Base-by-base conservation (phyloP, 78 protist genomes). In the slime mould (Dictyostelium discoideum) region DNA sequence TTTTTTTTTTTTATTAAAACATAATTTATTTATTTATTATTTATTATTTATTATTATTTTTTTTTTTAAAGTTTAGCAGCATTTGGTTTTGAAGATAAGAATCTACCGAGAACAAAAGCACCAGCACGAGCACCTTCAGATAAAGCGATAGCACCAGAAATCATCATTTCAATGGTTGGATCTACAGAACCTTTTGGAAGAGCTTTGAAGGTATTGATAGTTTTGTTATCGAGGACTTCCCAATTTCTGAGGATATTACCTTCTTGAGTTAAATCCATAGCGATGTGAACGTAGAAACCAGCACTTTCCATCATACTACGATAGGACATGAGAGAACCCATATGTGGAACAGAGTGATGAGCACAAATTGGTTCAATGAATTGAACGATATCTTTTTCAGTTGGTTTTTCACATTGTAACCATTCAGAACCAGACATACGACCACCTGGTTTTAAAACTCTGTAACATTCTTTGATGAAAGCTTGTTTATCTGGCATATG, bases 281-380 rank as follows among this genome's bases (percentile, higher is more conserved):
- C 94, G 20, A 88, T 88, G 86, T 88, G 94, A 3, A 88, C 94
- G 82, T 88, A 80, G 86, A 88, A 80, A 81, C 94, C 94, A 26
- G 94, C 85, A 46, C 69, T 42, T 78, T 88, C 94, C 94, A 88
- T 88, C 87, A 80, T 80, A 0, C 18, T n/a, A 80, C 94, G 86
- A 86, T 88, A 88, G 1, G 86, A 54, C 40, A 65, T 37, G 84
- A 88, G 72, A 39, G 94, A 88, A 46, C 87, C 86, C 94, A 88
- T 80, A 44, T 88, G 94, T 88, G 94, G 94, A 18, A 78, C 85
- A 65, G 94, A 57, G 86, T 88, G 94, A 81, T 88, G 94, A 10
- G 94, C 94, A 29, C 94, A 88, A 54, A 88, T 88, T 88, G 94
- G 94, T 57, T 88, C 94, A 84, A 88, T 88, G 82, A 88, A 88